Base-by-base conservation (phyloP, 2,329 filamentous ascomycete genomes). In the Apiospora saccharicola region DNA sequence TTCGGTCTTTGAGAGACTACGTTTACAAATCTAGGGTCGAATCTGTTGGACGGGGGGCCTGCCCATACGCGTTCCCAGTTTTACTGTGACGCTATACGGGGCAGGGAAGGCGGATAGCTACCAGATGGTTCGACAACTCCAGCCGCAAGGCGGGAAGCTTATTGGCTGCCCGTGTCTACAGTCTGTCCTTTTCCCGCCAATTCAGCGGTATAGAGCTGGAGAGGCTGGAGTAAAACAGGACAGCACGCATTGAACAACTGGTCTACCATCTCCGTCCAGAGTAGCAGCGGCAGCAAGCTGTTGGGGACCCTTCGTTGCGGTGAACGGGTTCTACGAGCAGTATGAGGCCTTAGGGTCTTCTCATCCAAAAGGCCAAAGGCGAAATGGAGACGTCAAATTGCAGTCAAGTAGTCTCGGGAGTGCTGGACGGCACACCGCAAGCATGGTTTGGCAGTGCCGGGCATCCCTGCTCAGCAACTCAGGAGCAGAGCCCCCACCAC, bases 31-130 rank as follows among this genome's bases (percentile, higher is more conserved):
- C 30, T 41, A 64, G 57, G 57, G 57, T 64, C 34, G 30, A 64
- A 64, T 64, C 57, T 41, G 57, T 41, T 41, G 57, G 46, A 47
- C 34, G 30, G 57, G 30, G 30, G n/a, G n/a, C n/a, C 12, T n/a
- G 19, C 7, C 16, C 53, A 37, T 61, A 22, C 22, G 24, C 26
- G 53, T 61, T 22, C 57, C 57, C 57, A 64, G 37, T 41, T 64
- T 64, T 41, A 19, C 34, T 64, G 57, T 24, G 57, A 64, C 57
- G 57, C 57, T 64, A 6, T 64, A 64, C 34, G 57, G 57, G 57
- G 57, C 57, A 8, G n/a, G 5, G 57, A 41, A 41, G 57, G 34
- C 34, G 57, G 57, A 64, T 37, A 64, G 57, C 30, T 10, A 41
- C 10, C 34, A 19, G 34, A n/a, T 64, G 30, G 57, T 64, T 64